Evolutionary conservation across 768 basidiomycete genomes (phyloP), one percentile per base, ranked within the genome.

Genomic region (Boletus subcaerulescens): DNA sequence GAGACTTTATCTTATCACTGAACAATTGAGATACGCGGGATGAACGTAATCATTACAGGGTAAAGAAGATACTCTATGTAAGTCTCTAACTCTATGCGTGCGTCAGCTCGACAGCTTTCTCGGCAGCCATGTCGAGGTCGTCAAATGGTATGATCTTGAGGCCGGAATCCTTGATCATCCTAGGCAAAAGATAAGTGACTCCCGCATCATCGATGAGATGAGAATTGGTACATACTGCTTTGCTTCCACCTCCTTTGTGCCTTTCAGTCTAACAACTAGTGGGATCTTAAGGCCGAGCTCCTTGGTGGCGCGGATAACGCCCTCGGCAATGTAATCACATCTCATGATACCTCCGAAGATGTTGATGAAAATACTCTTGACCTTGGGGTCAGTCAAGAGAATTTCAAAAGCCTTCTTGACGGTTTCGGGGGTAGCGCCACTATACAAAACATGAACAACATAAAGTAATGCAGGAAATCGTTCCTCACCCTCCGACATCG

Each of bases 331-430:
- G 69, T 95, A 95, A 70, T 99, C 97, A 65, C 97, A 99, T 67
- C 97, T 86, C 97, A 99, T 99, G 76, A 98, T 99, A 67, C 89
- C 93, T 62, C 93, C 92, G 64, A 95, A 94, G 70, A 94, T 93
- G 76, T 99, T 99, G 76, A 99, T 97, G 71, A 98, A 98, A 64
- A 99, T 99, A 54, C 91, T 91, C 81, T 95, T 96, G 64, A 98
- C 96, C 70, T 91, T 91, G 59, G 87, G 85, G 67, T 98, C 94
- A 44, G 83, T 74, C 22, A 96, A 79, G 22, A 99, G 81, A 62
- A 99, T 91, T 74, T 98, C 94, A 64, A 99, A 99, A 3, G 97
- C 97, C 75, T 95, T 98, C 82, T 98, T 99, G 63, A 99, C 97
- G 5, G 97, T 98, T 67, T 97, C 92, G n/a, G 97, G 94, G 14